phyloP scores from a whole-genome alignment of 2,329 filamentous ascomycete species.

The Xylaria sp. region DNA sequence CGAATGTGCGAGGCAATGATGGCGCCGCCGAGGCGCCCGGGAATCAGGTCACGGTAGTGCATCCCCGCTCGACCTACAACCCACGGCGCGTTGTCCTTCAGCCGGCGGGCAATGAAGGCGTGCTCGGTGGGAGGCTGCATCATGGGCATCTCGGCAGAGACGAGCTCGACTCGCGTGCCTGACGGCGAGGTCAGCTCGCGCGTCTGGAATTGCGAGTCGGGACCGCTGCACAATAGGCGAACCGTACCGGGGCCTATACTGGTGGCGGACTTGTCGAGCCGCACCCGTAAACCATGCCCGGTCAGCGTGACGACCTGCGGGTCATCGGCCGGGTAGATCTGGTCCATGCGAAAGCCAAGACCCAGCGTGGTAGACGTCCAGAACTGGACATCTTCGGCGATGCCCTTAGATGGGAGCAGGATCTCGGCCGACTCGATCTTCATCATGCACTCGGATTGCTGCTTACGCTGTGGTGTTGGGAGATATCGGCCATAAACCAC shows the following conservation, averaged over 20 bases:
- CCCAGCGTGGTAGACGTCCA: conserved; percentile 33
- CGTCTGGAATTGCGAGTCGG: conserved; percentile 11
- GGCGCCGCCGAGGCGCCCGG: conserved; percentile 35
- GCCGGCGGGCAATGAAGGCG: conserved; percentile 32
- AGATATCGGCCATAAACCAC: conserved; percentile 19
- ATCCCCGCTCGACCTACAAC: conserved; percentile 37
- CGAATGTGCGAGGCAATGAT: conserved; percentile 38
- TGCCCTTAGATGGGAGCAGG: conserved; percentile 36
- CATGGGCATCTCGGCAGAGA: conserved; percentile 28
- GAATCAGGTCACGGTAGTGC: conserved; percentile 38
- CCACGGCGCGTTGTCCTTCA: conserved; percentile 36
- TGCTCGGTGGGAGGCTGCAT: conserved; percentile 32
- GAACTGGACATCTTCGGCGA: conserved; percentile 37
- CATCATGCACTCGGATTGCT: conserved; percentile 22
- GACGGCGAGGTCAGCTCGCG: conserved; percentile 35
- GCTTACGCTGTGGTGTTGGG: conserved; percentile 15
- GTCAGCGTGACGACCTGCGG: conserved; percentile 33
- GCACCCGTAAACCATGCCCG: conserved; percentile 36
- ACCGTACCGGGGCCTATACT: conserved; percentile 15
- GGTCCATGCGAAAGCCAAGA: conserved; percentile 37
- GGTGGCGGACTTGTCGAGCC: conserved; percentile 31
- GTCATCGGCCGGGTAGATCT: conserved; percentile 38
- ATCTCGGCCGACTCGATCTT: conserved; percentile 36
- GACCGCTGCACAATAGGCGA: conserved; percentile 32
- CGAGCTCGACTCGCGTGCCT: conserved; percentile 33